Evolutionary conservation across 345 rosid species (phyloP).

Genomic region (Arabidopsis arenosa): DNA sequence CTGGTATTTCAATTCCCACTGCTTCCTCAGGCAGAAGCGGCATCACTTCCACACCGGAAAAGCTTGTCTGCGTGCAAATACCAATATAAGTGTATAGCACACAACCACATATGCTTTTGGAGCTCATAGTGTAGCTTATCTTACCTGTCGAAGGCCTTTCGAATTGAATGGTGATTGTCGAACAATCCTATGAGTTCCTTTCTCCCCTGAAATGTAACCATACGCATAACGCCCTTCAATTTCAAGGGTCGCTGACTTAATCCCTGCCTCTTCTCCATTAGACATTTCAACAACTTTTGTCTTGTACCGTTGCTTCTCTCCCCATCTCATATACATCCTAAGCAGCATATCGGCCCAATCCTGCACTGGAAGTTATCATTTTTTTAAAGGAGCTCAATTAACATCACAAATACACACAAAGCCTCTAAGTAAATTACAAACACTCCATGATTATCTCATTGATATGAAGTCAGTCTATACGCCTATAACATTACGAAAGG

Average conservation of each 20-base stretch:
- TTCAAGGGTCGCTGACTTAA: slow-evolving; percentile 89
- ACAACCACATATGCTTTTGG: slow-evolving; percentile 2
- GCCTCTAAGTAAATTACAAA: slow-evolving; percentile 7
- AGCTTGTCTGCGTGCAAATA: slow-evolving; percentile 57
- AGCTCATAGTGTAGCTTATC: background rate
- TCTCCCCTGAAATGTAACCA: slow-evolving; percentile 92
- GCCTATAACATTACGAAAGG: background rate
- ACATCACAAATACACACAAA: slow-evolving; percentile 14
- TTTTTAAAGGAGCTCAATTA: slow-evolving; percentile 33
- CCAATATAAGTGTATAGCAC: slow-evolving; percentile 19
- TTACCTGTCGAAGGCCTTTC: slow-evolving; percentile 96
- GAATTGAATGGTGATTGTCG: slow-evolving; percentile 98
- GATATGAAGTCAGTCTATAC: background rate
- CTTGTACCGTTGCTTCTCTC: slow-evolving; percentile 90
- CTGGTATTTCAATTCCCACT: slow-evolving; percentile 70
- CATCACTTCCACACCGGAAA: slow-evolving; percentile 9
- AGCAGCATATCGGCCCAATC: slow-evolving; percentile 99
- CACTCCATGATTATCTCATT: slow-evolving; percentile 1
- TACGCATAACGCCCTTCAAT: slow-evolving; percentile 89
- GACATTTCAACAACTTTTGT: slow-evolving; percentile 87
- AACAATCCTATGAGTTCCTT: slow-evolving; percentile 94
- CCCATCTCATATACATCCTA: slow-evolving; percentile 97
- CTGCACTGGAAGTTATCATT: slow-evolving; percentile 74
- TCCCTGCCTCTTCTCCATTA: slow-evolving; percentile 95
- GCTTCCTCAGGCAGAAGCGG: slow-evolving; percentile 9